Evolutionary conservation across 805 yeast genomes (phyloP).

Genomic region (Wickerhamiella slavikovae): DNA sequence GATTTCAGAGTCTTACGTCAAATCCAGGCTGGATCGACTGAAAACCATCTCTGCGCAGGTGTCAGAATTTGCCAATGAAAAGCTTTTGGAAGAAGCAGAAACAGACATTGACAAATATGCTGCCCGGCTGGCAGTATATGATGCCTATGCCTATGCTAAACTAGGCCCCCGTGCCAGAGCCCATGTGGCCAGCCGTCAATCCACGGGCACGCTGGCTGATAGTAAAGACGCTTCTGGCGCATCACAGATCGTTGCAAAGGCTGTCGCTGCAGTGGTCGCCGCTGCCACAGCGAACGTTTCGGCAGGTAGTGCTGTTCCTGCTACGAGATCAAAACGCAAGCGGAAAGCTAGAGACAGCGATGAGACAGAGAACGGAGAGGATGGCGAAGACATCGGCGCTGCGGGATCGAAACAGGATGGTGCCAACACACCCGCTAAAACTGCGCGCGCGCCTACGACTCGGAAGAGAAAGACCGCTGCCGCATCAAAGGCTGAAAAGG

Average conservation of each 20-base stretch:
- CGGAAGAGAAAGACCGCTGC: too few relatives aligned
- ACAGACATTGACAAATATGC: neutral
- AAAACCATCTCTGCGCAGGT: neutral
- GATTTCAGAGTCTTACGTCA: too few relatives aligned
- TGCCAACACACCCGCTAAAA: neutral
- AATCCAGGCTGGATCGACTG: neutral
- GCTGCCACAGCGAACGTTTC: too few relatives aligned
- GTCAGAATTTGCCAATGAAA: neutral
- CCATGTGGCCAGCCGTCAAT: constrained; percentile 1
- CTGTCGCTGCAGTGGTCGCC: too few relatives aligned
- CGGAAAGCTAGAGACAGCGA: too few relatives aligned
- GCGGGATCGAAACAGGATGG: too few relatives aligned
- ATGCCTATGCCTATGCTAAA: neutral
- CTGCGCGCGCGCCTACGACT: neutral
- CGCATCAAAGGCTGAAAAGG: neutral
- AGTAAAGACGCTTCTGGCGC: neutral
- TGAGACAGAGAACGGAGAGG: too few relatives aligned
- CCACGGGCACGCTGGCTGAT: neutral
- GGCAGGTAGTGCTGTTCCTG: too few relatives aligned
- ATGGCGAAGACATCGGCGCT: too few relatives aligned
- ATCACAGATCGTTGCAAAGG: neutral
- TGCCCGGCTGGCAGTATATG: neutral
- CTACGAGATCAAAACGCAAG: too few relatives aligned
- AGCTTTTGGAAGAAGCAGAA: neutral
- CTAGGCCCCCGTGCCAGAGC: constrained; percentile 3